Evolutionary conservation across 1,139 yeast genomes (phyloP), one percentile per base, ranked within the genome.

Genomic region (Hansenula lynferdii): DNA sequence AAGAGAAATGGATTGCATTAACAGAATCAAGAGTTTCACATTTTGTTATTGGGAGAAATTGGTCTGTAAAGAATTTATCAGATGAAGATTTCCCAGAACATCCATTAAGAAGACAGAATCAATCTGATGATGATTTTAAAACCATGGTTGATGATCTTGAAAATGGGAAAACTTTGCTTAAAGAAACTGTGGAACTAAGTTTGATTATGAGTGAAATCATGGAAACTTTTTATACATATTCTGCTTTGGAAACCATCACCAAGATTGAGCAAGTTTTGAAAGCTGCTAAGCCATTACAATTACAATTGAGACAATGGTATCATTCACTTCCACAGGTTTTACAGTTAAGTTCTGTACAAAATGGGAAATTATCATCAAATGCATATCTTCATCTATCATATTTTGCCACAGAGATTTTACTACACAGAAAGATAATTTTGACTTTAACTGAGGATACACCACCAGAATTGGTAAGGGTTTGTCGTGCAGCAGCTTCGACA

Each of bases 1-100:
- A 86, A 59, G 96, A 86, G 53, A 86, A 87, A 56, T 89, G 97
- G 97, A 69, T 82, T 5, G 68, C 95, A 1, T 62, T 87, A 32
- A 75, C 78, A 42, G 92, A 86, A 54, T 75, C 90, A 0, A 66
- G 96, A 34, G 94, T 95, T 1, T 80, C 95, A 0, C 96, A 86
- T 61, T 61, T 75, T 27, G 71, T 77, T 7, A 65, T 76, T 41
- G 80, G 78, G 11, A 62, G 68, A 40, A 83, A 84, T 55, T 85
- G 94, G 92, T 63, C 79, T 26, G 87, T 84, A 1, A 68, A 71
- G 35, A 67, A 75, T 30, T 68, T 85, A 20, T 64, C 72, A 1
- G 82, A 79, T 47, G 90, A 80, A 40, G 94, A 85, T 57, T 85
- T 85, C 52, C 90, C 92, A 0, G 85, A 79, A 45, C 52, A 51